phyloP scores from a whole-genome alignment of 352 stramenopile genomes.

The Globisporangium apiculatum region DNA sequence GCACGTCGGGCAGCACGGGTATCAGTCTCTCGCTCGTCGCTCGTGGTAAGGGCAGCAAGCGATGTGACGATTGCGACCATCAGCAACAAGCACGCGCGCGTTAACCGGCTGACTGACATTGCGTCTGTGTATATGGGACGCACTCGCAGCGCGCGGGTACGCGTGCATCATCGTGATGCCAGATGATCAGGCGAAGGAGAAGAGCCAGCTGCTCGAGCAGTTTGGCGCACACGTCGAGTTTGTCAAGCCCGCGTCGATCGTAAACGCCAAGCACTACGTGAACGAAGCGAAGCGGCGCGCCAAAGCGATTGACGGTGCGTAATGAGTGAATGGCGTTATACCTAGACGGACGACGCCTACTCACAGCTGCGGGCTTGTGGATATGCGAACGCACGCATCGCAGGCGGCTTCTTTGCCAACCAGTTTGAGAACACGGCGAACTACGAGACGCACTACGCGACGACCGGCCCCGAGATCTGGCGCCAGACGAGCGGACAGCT shows the following conservation, averaged over 20 bases:
- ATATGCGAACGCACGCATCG: not conserved
- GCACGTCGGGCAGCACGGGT: conserved; percentile 96
- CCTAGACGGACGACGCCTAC: too few species aligned
- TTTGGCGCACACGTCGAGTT: conserved; percentile 86
- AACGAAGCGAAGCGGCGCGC: conserved; percentile 91
- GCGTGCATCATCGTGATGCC: conserved; percentile 96
- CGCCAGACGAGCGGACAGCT: conserved; percentile 85
- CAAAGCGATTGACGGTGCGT: conserved; percentile 63
- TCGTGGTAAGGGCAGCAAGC: conserved; percentile 27
- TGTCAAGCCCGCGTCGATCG: conserved; percentile 91
- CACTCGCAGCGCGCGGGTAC: conserved; percentile 83
- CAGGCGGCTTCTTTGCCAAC: conserved; percentile 93
- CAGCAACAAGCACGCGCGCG: not conserved
- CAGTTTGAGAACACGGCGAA: conserved; percentile 99
- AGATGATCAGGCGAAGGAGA: conserved; percentile 95
- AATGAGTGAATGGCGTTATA: not conserved
- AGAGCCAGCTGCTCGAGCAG: conserved; percentile 67
- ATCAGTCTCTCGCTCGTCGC: conserved; percentile 95
- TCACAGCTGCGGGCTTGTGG: not conserved
- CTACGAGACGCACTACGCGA: conserved; percentile 90
- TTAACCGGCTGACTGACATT: not conserved
- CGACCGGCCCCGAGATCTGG: conserved; percentile 96
- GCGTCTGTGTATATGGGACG: not conserved
- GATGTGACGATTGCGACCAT: conserved; percentile 1
- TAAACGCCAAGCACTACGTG: conserved; percentile 97